These are phyloP conservation scores for Colletotrichum sp. DNA, from an alignment of 2,329 filamentous ascomycete genomes.

Conservation along the genomic window DNA sequence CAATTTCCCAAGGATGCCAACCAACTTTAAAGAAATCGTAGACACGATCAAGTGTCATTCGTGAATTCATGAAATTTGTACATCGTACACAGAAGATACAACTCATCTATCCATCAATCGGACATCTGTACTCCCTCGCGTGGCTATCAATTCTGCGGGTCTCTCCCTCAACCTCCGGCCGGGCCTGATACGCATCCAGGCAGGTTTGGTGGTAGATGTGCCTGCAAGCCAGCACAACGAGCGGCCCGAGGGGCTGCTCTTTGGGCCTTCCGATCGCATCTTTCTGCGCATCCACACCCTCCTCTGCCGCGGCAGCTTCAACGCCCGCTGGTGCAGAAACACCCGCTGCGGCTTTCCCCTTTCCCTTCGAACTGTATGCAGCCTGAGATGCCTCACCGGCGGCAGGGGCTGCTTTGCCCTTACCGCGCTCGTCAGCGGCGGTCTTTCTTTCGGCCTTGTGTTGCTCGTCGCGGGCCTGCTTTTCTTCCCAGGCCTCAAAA, in stretches of 20 bases:
- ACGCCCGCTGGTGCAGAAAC: constrained; percentile 27
- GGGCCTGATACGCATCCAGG: constrained; percentile 67
- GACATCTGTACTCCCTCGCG: constrained; percentile 59
- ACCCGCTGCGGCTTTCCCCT: constrained; percentile 63
- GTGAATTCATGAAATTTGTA: constrained; percentile 22
- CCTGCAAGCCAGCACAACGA: constrained; percentile 73
- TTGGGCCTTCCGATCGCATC: constrained; percentile 28
- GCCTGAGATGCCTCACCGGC: constrained; percentile 3
- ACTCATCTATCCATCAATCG: constrained; percentile 55
- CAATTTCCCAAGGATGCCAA: background rate
- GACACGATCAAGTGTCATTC: background rate
- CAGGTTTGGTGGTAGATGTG: constrained; percentile 75
- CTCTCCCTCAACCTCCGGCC: constrained; percentile 48
- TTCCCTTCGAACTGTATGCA: constrained; percentile 51
- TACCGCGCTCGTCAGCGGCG: constrained; percentile 43
- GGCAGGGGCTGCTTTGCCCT: constrained; percentile 38
- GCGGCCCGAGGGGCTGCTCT: constrained; percentile 62
- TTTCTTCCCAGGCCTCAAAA: constrained; percentile 82
- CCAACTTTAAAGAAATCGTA: background rate
- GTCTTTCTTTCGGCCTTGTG: constrained; percentile 49
- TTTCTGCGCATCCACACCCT: constrained; percentile 37
- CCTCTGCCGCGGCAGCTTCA: constrained; percentile 42
- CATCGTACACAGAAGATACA: constrained; percentile 14
- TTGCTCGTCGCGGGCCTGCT: constrained; percentile 51
- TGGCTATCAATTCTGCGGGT: constrained; percentile 43